Percentiles rank a stretch among this genome's conserved stretches.
Conservation (phyloP, 106 monocot species). For the Dactylorhiza incarnata region DNA sequence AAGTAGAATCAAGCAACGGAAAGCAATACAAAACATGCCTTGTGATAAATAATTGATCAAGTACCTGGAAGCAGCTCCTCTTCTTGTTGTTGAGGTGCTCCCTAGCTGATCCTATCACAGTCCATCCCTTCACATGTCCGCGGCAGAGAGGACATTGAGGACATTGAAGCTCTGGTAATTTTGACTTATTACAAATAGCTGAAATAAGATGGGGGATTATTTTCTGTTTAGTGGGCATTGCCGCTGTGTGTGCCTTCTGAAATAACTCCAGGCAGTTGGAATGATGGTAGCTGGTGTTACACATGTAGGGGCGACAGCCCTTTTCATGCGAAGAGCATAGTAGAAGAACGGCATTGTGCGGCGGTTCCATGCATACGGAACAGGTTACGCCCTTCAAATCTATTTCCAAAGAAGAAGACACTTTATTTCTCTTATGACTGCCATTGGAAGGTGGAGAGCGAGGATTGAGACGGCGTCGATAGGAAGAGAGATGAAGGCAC, state of each 20-base stretch:
- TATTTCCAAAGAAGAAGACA: neutral
- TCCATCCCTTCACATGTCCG: conserved; percentile 1
- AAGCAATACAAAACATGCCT: neutral
- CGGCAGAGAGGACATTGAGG: conserved; percentile 16
- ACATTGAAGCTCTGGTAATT: neutral
- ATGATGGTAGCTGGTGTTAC: conserved; percentile 5
- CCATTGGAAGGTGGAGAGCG: neutral
- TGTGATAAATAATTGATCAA: neutral
- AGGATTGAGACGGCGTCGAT: neutral
- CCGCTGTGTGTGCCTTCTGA: neutral
- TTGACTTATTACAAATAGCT: neutral
- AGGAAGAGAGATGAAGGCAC: neutral
- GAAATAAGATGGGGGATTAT: neutral
- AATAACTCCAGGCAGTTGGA: conserved; percentile 13
- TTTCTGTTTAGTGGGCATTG: neutral
- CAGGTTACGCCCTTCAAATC: conserved; percentile 4
- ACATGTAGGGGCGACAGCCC: conserved; percentile 16
- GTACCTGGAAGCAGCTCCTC: conserved; percentile 9
- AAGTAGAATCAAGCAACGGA: too few species aligned
- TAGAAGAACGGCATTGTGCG: conserved; percentile 13
- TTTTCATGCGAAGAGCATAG: conserved; percentile 8
- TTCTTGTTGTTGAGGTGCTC: conserved; percentile 6
- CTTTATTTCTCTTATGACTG: neutral
- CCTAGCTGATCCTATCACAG: conserved; percentile 6
- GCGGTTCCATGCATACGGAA: conserved; percentile 12